These are phyloP conservation scores for Pseudopithomyces chartarum DNA, from an alignment of 2,329 filamentous ascomycete genomes.

Conservation along the genomic window DNA sequence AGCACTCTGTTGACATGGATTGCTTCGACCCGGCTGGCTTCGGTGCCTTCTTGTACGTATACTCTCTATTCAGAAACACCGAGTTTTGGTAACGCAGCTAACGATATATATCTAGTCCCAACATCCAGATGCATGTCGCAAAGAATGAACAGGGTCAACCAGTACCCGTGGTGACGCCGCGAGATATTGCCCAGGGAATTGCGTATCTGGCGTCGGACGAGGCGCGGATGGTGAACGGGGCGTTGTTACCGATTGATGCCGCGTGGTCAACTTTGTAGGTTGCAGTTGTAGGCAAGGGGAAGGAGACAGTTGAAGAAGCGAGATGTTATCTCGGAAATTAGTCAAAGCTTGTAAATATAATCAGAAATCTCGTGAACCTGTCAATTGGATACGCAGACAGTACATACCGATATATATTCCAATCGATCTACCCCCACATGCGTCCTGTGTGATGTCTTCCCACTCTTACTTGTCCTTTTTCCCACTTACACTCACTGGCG, in stretches of 20 bases:
- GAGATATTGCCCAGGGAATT: constrained; percentile 31
- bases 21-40: constrained; percentile 27
- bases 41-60: constrained; percentile 25
- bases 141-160: constrained; percentile 29
- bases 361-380: too few species aligned
- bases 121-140: constrained; percentile 27
- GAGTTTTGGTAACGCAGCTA: constrained; percentile 9
- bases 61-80: not conserved
- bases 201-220: constrained; percentile 32
- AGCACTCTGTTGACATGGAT: constrained; percentile 28
- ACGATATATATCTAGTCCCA: constrained; percentile 17
- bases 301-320: too few species aligned
- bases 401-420: too few species aligned
- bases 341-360: too few species aligned
- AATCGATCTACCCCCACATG: too few species aligned
- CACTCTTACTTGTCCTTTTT: not conserved
- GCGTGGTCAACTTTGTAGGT: constrained; percentile 34
- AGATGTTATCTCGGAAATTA: too few species aligned
- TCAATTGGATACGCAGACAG: too few species aligned
- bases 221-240: constrained; percentile 31
- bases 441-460: too few species aligned
- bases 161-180: constrained; percentile 22
- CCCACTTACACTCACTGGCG: not conserved
- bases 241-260: constrained; percentile 32
- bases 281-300: too few species aligned